Conservation (phyloP, 2,329 filamentous ascomycete genomes). For the Pseudogymnoascus pannorum region DNA sequence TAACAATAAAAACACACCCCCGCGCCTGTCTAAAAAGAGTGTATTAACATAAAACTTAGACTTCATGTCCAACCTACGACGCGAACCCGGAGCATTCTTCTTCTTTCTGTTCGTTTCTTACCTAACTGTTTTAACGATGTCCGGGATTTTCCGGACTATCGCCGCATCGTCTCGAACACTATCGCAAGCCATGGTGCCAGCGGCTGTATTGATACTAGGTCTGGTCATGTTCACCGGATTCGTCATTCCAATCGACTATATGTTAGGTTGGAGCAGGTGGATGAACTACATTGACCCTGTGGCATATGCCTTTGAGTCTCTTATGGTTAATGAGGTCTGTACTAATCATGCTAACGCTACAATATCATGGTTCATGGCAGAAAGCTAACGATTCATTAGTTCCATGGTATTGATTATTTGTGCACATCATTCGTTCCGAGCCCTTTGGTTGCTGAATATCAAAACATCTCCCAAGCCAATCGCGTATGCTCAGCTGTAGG, state of each 20-base stretch:
- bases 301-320: constrained; percentile 60
- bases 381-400: constrained; percentile 27
- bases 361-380: background rate
- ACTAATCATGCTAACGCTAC: background rate
- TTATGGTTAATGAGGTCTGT: constrained; percentile 65
- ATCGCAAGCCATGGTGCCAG: constrained; percentile 56
- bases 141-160: constrained; percentile 78
- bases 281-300: constrained; percentile 60
- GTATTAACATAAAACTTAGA: background rate
- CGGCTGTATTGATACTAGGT: constrained; percentile 40
- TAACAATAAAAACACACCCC: constrained; percentile 58
- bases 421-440: constrained; percentile 45
- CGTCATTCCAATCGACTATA: constrained; percentile 52
- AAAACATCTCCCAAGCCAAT: constrained; percentile 36
- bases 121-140: constrained; percentile 44
- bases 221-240: constrained; percentile 44
- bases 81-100: constrained; percentile 68
- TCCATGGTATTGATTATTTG: constrained; percentile 47
- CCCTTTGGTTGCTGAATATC: constrained; percentile 32
- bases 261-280: constrained; percentile 59
- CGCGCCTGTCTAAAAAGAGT: constrained; percentile 51
- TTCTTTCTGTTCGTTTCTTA: constrained; percentile 46
- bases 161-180: constrained; percentile 65
- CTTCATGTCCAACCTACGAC: constrained; percentile 71
- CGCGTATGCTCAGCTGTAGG: constrained; percentile 55